Base-by-base conservation (phyloP, 2,329 filamentous ascomycete species). In the Pseudogymnoascus sp. region DNA sequence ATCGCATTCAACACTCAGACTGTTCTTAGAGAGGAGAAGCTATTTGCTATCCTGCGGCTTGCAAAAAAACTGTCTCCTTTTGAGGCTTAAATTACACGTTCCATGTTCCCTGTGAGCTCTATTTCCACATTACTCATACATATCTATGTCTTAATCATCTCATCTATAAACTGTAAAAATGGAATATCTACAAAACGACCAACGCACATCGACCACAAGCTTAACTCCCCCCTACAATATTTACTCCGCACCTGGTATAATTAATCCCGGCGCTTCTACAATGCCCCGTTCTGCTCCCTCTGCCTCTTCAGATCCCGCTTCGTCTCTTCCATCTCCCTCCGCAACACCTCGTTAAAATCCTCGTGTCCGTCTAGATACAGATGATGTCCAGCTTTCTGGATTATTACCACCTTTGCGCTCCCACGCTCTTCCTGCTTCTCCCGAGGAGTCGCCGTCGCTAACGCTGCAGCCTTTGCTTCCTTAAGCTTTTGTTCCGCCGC, bases 401-500 rank as follows among this genome's bases (percentile, higher is more conserved):
- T 87, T 33, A 97, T 81, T 4, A 93, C 75, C 0, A 97, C 93
- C 76, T 90, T 95, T 8, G 89, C 89, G 44, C 85, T 86, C 4
- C 93, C 93, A 63, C 90, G 89, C 72, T 97, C 93, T 3, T 77
- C 78, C 64, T 79, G 77, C 74, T 81, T 84, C 75, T 96, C 89
- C 64, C 91, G 88, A 1, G 82, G 78, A 0, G 83, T 87, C 21
- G 83, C 89, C 21, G 82, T 75, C 11, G 81, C 76, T 3, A 96
- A 77, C 0, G 83, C 79, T 60, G 83, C 83, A 26, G 77, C 76
- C 67, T 83, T 84, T 67, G 88, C 86, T 64, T 87, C 81, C 65
- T 90, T 87, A 11, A 97, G 82, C 74, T 89, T 92, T 76, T 93
- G 85, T 71, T 89, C 85, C 0, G 93, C 87, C 0, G 89, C 91